These are phyloP conservation scores for Pontederia paniculata DNA, from an alignment of 176 grass and related monocot species.

Conservation along the genomic window DNA sequence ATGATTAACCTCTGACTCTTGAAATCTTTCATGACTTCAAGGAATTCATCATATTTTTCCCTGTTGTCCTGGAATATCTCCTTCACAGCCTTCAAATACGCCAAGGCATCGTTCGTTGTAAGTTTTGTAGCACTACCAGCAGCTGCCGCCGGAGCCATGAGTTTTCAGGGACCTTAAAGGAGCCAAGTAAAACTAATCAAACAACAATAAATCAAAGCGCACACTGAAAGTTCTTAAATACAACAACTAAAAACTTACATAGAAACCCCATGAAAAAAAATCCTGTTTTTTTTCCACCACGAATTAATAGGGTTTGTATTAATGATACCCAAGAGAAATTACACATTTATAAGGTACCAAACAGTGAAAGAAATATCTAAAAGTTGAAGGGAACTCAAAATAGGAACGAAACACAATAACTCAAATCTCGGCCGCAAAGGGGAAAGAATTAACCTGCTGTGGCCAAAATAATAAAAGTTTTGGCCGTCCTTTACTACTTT, in stretches of 20 bases:
- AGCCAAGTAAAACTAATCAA: neutral
- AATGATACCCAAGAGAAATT: neutral
- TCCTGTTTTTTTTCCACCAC: neutral
- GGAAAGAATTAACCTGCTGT: no score
- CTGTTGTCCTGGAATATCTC: constrained; percentile 25
- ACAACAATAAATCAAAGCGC: neutral
- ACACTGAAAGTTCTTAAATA: neutral
- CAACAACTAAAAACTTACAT: no score
- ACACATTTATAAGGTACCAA: neutral
- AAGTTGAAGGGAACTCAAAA: no score
- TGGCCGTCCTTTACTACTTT: no score
- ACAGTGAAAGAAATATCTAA: neutral
- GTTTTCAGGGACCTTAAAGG: constrained; percentile 1
- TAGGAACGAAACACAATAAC: no score
- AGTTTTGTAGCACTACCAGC: constrained; percentile 3
- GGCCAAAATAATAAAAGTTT: no score
- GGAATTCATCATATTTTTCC: constrained; percentile 27
- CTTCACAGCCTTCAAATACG: constrained; percentile 33
- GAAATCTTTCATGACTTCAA: constrained; percentile 24
- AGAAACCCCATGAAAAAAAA: no score
- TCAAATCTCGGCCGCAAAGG: no score
- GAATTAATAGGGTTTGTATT: no score
- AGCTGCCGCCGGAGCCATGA: constrained; percentile 3
- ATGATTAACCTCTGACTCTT: constrained; percentile 15
- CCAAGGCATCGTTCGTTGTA: constrained; percentile 27